phyloP scores from a whole-genome alignment of 2,329 filamentous ascomycete species.

The Scedosporium apiospermum region DNA sequence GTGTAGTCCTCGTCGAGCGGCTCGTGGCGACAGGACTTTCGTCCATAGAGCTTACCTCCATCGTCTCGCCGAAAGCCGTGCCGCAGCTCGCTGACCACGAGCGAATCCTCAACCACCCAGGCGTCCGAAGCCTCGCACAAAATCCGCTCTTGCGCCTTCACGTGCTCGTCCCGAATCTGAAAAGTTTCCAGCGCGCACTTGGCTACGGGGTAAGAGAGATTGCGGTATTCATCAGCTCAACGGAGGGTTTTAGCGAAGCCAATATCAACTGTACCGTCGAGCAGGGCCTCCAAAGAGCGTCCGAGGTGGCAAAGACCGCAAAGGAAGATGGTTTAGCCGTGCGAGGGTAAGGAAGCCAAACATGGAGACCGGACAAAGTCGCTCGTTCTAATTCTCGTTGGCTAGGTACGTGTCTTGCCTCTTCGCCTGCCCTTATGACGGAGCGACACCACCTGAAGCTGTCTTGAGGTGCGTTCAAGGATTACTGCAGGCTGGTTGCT shows the following conservation, averaged over 20 bases:
- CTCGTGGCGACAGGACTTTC: conserved; percentile 46
- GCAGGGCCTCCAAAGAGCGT: conserved; percentile 40
- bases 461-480: conserved; percentile 26
- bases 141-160: conserved; percentile 7
- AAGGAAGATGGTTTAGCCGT: conserved; percentile 33
- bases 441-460: conserved; percentile 17
- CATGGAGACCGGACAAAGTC: too few species aligned
- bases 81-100: conserved; percentile 54
- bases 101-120: conserved; percentile 29
- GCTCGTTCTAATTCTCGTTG: too few species aligned
- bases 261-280: conserved; percentile 52
- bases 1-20: conserved; percentile 53
- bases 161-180: conserved; percentile 41
- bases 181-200: conserved; percentile 36
- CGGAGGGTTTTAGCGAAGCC: conserved; percentile 45
- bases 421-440: conserved; percentile 41
- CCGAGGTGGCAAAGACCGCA: conserved; percentile 34
- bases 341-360: conserved; percentile 34
- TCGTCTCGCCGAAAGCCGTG: conserved; percentile 58
- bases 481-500: conserved; percentile 53
- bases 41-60: conserved; percentile 57
- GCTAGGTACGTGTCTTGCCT: conserved; percentile 44
- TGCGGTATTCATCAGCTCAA: conserved; percentile 50
- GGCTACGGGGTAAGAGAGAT: conserved; percentile 15
- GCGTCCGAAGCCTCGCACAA: conserved; percentile 4